Evolutionary conservation across 345 rosid species (phyloP).

Genomic region (Linum tenue): DNA sequence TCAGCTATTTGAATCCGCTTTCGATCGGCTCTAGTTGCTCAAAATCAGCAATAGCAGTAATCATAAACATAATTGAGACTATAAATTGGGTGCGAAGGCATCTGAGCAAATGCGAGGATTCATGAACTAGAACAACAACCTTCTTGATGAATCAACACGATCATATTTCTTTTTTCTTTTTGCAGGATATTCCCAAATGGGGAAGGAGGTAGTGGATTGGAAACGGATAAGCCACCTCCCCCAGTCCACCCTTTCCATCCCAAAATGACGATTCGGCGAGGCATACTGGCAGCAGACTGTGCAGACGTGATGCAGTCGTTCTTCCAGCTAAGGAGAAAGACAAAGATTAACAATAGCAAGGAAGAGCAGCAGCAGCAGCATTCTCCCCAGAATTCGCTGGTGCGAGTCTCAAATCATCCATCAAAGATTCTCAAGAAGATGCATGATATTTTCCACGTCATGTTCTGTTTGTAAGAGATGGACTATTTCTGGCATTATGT

Average conservation of each 20-base stretch:
- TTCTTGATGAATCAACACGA: neutral
- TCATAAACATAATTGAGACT: too few species aligned
- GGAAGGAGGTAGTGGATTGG: constrained; percentile 25
- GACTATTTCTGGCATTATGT: too few species aligned
- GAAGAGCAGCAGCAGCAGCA: constrained; percentile 19
- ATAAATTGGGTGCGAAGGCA: too few species aligned
- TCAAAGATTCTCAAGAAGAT: constrained; percentile 64
- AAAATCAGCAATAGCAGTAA: too few species aligned
- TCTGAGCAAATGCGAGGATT: too few species aligned
- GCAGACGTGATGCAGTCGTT: constrained; percentile 83
- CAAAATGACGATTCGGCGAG: constrained; percentile 71
- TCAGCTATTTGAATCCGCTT: too few species aligned
- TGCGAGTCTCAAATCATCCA: constrained; percentile 47
- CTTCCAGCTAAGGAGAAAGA: constrained; percentile 83
- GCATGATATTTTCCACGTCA: constrained; percentile 59
- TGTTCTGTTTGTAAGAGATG: constrained; percentile 49
- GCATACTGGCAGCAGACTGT: constrained; percentile 70
- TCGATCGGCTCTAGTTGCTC: too few species aligned
- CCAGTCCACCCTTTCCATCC: constrained; percentile 95
- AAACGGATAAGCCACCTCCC: constrained; percentile 56
- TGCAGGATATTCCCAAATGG: constrained; percentile 69
- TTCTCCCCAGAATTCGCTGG: constrained; percentile 37
- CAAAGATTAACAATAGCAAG: constrained; percentile 32
- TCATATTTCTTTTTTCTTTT: neutral
- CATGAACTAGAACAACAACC: neutral